Base-by-base conservation (phyloP, 2,329 filamentous ascomycete genomes). In the Ophiostoma quercus region DNA sequence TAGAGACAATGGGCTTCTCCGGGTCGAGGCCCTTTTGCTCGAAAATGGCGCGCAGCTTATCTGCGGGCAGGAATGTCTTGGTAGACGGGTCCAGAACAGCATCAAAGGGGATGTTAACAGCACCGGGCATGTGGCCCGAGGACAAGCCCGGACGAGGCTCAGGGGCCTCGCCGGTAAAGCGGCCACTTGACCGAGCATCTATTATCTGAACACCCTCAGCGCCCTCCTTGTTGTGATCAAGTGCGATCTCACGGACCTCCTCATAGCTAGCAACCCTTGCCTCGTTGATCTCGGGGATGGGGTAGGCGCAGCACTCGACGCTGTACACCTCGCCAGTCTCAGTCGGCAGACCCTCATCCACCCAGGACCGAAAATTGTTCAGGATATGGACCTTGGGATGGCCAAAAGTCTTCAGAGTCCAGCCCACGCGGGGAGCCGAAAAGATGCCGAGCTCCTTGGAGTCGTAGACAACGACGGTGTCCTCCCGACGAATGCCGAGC, bases 281-380 rank as follows among this genome's bases (percentile, higher is more conserved):
- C 41, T 74, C 72, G 67, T 87, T 83, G 69, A 88, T 80, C 76
- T 88, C 82, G 2, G 87, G 87, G 69, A 90, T 89, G 2, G 85
- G 87, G 71, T 90, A 90, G 0, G 84, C 81, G 72, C 84, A 86
- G 77, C 87, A 89, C 76, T 90, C 87, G 63, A 90, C 85, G 70
- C 82, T 87, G 79, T 87, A 89, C 68, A 91, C 80, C 78, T 91
- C 82, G 68, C 94, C 94, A n/a, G 88, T 88, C 81, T 97, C 93
- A 0, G 89, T 90, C 0, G 93, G 91, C 74, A 89, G 86, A 1
- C 91, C 92, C 76, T 96, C 84, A 43, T 94, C 90, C 1, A 94
- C 89, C 92, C 94, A 99, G n/a, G 91, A 80, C 78, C 90, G 91
- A 82, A 97, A 99, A 81, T 99, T 99, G 82, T 99, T 96, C 69